Base-by-base conservation (phyloP, 1,284 basidiomycete species). In the Phlebopus sp. region DNA sequence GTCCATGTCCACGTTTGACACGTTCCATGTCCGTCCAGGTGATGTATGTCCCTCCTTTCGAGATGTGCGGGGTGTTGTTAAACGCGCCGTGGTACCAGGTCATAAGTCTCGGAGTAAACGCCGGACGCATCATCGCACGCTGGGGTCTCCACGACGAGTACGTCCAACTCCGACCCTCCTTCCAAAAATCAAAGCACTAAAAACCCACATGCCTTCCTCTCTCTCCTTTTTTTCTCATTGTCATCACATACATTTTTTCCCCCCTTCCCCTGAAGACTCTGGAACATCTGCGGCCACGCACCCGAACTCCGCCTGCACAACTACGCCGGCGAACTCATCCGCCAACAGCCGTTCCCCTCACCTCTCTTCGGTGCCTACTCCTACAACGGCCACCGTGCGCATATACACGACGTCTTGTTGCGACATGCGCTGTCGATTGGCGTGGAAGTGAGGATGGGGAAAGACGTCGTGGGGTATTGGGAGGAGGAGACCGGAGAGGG, bases 381-480 rank as follows among this genome's bases (percentile, higher is more conserved):
- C 6, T 65, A 62, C 49, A 60, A 58, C 36, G 60, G 61, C 3
- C 57, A 65, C 44, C 62, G 61, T 6, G 59, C 54, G 5, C 54
- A 58, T 27, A 55, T 63, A 17, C 56, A 63, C 37, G 47, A 54
- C n/a, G 37, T 62, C 34, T 32, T 63, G 18, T 43, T 58, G 18
- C 53, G 59, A n/a, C 51, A 63, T 27, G 61, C 62, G 1, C 37
- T 44, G 3, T 52, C 50, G 3, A 50, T 69, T 4, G 67, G 61
- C n/a, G 45, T 60, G 35, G 56, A 59, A 4, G 39, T 64, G 25
- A 53, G 57, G 13, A 57, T 62, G 37, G 59, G 59, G 19, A 49
- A 56, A 17, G 51, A 57, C 11, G 64, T 62, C 18, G 51, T 53
- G 0, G 57, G 57, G 23, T 64, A 64, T 42, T 60, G 55, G 56